phyloP scores from a whole-genome alignment of 2,329 filamentous ascomycete genomes.

The Colletotrichum truncatum region DNA sequence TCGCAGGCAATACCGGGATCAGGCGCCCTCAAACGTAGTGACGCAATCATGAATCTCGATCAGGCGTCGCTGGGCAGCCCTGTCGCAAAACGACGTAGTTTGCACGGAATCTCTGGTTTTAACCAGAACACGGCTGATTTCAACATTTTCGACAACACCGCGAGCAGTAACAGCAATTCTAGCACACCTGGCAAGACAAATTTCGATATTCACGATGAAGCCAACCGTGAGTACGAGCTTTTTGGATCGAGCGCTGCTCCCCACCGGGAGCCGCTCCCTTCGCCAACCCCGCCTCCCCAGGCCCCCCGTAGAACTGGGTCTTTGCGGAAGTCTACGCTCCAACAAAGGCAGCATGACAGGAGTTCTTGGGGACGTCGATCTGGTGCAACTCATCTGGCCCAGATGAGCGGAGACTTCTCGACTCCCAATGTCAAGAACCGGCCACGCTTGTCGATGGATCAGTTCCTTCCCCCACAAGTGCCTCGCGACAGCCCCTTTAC shows the following conservation, averaged over 20 bases:
- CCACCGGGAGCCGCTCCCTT: constrained; percentile 51
- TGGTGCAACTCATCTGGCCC: constrained; percentile 64
- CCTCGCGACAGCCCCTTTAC: constrained; percentile 73
- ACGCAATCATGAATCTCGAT: constrained; percentile 89
- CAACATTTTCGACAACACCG: constrained; percentile 77
- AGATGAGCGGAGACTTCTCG: constrained; percentile 61
- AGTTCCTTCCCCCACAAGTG: constrained; percentile 72
- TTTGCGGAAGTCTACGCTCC: constrained; percentile 85
- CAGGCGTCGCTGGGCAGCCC: constrained; percentile 82
- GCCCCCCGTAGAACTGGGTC: constrained; percentile 78
- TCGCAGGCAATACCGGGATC: constrained; percentile 54
- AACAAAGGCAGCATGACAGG: constrained; percentile 80
- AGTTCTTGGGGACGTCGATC: constrained; percentile 69
- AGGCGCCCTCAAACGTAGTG: constrained; percentile 91
- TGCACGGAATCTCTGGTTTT: constrained; percentile 77
- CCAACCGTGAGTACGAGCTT: constrained; percentile 62
- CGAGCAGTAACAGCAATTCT: constrained; percentile 46
- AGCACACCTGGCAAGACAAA: constrained; percentile 47
- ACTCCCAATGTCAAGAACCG: constrained; percentile 68
- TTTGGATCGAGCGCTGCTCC: constrained; percentile 43
- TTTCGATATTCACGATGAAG: constrained; percentile 56
- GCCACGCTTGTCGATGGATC: constrained; percentile 81
- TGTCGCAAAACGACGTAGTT: constrained; percentile 88
- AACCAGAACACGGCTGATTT: constrained; percentile 65
- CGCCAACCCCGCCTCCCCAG: constrained; percentile 58